Percentiles rank a stretch among this genome's conserved stretches.
Evolutionary conservation across 352 stramenopile species (phyloP).

Genomic region (Discostella stelligera): DNA sequence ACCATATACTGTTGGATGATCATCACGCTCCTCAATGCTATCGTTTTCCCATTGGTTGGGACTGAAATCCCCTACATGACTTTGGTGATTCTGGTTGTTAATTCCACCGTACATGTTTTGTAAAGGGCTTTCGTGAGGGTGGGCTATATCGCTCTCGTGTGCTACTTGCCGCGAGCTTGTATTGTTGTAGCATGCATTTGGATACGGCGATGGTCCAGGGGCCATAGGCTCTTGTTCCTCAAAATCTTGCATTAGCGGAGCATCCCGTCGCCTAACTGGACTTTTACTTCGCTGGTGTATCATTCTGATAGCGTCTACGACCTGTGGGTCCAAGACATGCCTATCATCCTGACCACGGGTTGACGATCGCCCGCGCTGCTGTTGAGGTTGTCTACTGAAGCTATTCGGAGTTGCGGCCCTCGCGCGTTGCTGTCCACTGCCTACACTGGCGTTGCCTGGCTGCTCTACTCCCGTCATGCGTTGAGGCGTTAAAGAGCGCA

Average conservation of each 20-base stretch:
- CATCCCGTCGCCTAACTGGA: neutral
- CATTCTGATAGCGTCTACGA: slow-evolving; percentile 11
- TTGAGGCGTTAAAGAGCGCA: neutral
- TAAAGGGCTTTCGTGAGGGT: too few relatives aligned
- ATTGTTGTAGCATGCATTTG: neutral
- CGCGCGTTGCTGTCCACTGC: too few relatives aligned
- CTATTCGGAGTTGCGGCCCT: too few relatives aligned
- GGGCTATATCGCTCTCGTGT: too few relatives aligned
- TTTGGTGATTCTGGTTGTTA: too few relatives aligned
- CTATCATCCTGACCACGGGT: neutral
- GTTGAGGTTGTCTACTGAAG: too few relatives aligned
- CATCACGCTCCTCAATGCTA: slow-evolving; percentile 7
- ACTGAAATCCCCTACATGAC: neutral
- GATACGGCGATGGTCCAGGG: neutral
- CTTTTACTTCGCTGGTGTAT: slow-evolving; percentile 12
- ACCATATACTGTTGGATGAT: neutral
- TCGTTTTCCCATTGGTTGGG: slow-evolving; percentile 10
- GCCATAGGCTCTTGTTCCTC: neutral
- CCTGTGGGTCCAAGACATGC: slow-evolving; percentile 7
- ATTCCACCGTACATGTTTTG: too few relatives aligned
- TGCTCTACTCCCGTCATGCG: neutral
- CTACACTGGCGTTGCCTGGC: too few relatives aligned
- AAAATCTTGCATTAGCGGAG: neutral
- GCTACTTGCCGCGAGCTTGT: too few relatives aligned
- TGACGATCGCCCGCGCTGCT: neutral